Percentiles rank a stretch among this genome's conserved stretches.
phyloP scores from a whole-genome alignment of 2,329 filamentous ascomycete species.

The Penicillium polonicum region DNA sequence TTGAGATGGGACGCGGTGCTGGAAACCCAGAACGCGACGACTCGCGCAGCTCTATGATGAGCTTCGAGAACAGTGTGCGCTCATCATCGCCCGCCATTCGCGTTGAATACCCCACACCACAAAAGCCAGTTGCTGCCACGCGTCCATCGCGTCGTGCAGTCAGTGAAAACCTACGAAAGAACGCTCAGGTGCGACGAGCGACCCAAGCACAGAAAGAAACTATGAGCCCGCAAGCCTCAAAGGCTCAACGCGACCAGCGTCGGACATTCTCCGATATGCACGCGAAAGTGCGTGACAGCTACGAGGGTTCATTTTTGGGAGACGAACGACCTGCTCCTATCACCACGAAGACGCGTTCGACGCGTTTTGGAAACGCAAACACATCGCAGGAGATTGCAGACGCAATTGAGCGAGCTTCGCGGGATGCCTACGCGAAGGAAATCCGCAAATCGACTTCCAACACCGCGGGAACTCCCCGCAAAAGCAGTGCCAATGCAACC shows the following conservation, averaged over 20 bases:
- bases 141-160: conserved; percentile 34
- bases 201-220: conserved; percentile 45
- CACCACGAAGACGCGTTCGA: conserved; percentile 49
- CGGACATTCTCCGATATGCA: conserved; percentile 58
- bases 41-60: conserved; percentile 52
- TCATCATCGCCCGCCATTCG: conserved; percentile 43
- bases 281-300: conserved; percentile 52
- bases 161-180: conserved; percentile 42
- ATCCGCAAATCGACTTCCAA: conserved; percentile 28
- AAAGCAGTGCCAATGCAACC: conserved; percentile 24
- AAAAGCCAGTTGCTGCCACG: conserved; percentile 30
- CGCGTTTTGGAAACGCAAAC: conserved; percentile 55
- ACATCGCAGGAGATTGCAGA: conserved; percentile 42
- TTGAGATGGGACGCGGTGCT: conserved; percentile 58
- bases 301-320: conserved; percentile 52
- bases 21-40: conserved; percentile 45
- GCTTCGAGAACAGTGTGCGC: conserved; percentile 46
- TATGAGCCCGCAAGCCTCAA: conserved; percentile 39
- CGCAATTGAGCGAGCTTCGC: conserved; percentile 41
- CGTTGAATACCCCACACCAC: conserved; percentile 41
- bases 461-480: conserved; percentile 22
- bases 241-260: conserved; percentile 39
- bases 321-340: conserved; percentile 50
- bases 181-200: conserved; percentile 42
- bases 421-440: conserved; percentile 36